phyloP scores from a whole-genome alignment of 2,329 filamentous ascomycete species.

The Paecilomyces fulvus region DNA sequence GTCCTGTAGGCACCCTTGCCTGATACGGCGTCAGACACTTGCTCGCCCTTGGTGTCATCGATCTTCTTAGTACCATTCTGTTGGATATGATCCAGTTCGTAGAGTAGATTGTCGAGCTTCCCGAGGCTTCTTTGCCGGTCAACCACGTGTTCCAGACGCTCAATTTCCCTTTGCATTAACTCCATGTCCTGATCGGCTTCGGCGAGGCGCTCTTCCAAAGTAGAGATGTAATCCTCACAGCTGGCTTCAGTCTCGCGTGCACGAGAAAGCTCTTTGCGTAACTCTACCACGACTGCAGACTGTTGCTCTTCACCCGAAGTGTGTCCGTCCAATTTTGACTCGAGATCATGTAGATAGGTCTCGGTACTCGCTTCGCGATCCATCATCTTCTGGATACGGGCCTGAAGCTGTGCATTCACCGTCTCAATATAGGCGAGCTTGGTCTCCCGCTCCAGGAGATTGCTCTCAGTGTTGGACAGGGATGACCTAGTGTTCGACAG shows the following conservation, averaged over 20 bases:
- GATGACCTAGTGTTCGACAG: conserved; percentile 80
- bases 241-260: conserved; percentile 82
- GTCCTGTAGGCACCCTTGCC: conserved; percentile 13
- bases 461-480: conserved; percentile 76
- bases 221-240: conserved; percentile 95
- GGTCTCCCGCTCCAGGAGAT: conserved; percentile 82
- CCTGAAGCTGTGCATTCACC: conserved; percentile 79
- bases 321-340: conserved; percentile 81
- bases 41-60: conserved; percentile 20
- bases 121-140: conserved; percentile 92
- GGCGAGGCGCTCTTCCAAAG: conserved; percentile 85
- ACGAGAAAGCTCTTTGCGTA: conserved; percentile 84
- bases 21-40: conserved; percentile 3
- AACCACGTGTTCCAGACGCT: conserved; percentile 86
- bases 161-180: conserved; percentile 93
- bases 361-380: conserved; percentile 90
- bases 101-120: conserved; percentile 83
- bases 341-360: conserved; percentile 83
- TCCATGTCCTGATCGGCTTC: conserved; percentile 95
- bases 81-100: conserved; percentile 72
- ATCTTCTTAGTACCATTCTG: conserved; percentile 43
- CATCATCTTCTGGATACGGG: conserved; percentile 82
- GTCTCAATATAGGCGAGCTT: conserved; percentile 90
- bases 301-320: conserved; percentile 91
- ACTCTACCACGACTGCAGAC: conserved; percentile 69